A percentile compares a stretch with the other conserved stretches of the same genome.
These are phyloP conservation scores for Sechiopsis laciniata DNA, from an alignment of 306 rosid genomes.

Conservation along the genomic window DNA sequence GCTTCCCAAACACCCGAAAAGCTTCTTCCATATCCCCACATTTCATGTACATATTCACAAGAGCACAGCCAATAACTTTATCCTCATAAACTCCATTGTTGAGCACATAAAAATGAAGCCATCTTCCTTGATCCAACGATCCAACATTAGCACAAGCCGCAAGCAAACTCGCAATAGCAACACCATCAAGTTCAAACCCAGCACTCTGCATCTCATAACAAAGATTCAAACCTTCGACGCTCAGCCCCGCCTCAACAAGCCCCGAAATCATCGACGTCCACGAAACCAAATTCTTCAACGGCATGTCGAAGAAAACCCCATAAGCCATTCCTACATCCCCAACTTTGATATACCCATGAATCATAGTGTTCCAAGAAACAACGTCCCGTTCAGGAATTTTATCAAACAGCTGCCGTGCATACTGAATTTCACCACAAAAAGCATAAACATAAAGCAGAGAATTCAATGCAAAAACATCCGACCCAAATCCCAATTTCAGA, in stretches of 20 bases:
- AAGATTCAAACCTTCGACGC: constrained; percentile 41
- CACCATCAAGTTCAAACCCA: constrained; percentile 40
- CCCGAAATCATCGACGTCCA: constrained; percentile 53
- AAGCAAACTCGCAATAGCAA: constrained; percentile 35
- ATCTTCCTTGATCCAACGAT: constrained; percentile 44
- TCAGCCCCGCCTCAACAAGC: constrained; percentile 33
- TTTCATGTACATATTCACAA: constrained; percentile 48
- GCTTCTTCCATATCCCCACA: constrained; percentile 54
- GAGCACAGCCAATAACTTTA: constrained; percentile 42
- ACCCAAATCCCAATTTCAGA: constrained; percentile 50
- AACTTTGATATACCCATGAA: constrained; percentile 44
- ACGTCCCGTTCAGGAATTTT: constrained; percentile 37
- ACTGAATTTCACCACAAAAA: constrained; percentile 32
- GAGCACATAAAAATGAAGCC: constrained; percentile 42
- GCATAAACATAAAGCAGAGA: constrained; percentile 50
- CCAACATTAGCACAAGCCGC: constrained; percentile 57
- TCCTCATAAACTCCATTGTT: constrained; percentile 36
- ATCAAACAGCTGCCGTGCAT: constrained; percentile 41
- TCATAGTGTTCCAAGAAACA: constrained; percentile 56
- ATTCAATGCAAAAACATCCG: constrained; percentile 47
- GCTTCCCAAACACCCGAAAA: constrained; percentile 26
- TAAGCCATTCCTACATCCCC: constrained; percentile 35
- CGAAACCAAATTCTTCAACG: constrained; percentile 42
- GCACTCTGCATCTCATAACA: constrained; percentile 37
- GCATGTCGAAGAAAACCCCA: constrained; percentile 44